Base-by-base conservation (phyloP, 176 grass and related monocot genomes). In the Carex littledalei region DNA sequence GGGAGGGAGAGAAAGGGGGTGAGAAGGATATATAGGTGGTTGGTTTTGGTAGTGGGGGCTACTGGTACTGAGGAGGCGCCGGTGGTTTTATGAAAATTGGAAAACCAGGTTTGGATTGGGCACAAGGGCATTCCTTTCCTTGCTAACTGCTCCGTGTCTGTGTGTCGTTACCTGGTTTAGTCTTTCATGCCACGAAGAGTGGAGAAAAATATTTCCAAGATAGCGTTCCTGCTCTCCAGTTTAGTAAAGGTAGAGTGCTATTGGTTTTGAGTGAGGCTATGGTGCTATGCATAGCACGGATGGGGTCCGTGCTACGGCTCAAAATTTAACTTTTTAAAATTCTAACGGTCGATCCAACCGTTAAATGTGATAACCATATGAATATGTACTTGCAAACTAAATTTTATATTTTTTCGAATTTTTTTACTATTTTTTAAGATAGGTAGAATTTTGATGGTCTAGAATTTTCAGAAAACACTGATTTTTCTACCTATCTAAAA, bases 1-100 rank as follows among this genome's bases (percentile, higher is more conserved):
- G 49, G 4, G 5, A 26, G 5, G 14, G 26, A 78, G 74, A 34
- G 29, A 8, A 8, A 1, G 14, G 24, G 24, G 74, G 50, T 18
- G 74, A 78, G 26, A 57, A 55, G 9, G 5, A 56, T 78, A 55
- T 78, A 78, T 78, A 78, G 52, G 74, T 78, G 74, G 26, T 32
- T 57, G 50, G 74, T 78, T 57, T 78, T 78, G 5, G 49, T 2
- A 32, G 50, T 55, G 74, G 50, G 14, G 37, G 47, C 47, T 50
- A 50, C 47, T 50, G 47, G 10, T 50, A 50, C 47, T 12, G 47
- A 2, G 2, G 14, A 57, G 74, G 74, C 74, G 74, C 74, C 74
- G 14, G 52, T 78, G 74, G 74, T 78, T 78, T 78, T 78, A 17
- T 57, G 52, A 57, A 78, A 32, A 16, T 32, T 34, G 12, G 13